These are phyloP conservation scores for Echeveria elegans DNA, from an alignment of 164 flowering plant genomes.

Conservation along the genomic window DNA sequence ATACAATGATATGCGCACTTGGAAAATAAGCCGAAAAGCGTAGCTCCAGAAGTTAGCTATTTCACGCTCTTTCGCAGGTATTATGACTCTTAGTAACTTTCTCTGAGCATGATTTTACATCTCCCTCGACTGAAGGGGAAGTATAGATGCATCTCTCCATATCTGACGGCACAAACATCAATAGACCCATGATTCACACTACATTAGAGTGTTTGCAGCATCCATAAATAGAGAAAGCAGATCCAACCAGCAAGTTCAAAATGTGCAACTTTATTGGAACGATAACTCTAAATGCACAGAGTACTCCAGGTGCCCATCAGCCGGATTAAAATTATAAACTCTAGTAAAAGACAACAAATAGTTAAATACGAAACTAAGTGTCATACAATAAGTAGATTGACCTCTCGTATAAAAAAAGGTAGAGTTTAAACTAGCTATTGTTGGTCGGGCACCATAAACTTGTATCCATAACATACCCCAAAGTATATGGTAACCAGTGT, in stretches of 20 bases:
- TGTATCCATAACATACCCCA: slow-evolving; percentile 3
- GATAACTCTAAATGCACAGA: neutral
- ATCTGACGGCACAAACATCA: neutral
- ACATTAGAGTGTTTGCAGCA: neutral
- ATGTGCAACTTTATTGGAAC: neutral
- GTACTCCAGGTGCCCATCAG: neutral
- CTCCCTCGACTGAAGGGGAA: neutral
- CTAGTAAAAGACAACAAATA: no score
- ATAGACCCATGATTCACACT: neutral
- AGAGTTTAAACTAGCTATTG: no score
- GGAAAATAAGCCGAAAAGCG: slow-evolving; percentile 7
- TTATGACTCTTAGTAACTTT: neutral
- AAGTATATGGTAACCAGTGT: slow-evolving; percentile 8
- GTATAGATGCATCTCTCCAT: slow-evolving; percentile 1
- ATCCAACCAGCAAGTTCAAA: neutral
- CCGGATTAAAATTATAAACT: neutral
- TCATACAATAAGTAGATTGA: neutral
- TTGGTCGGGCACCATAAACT: no score
- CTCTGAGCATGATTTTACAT: neutral
- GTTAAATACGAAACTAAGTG: no score
- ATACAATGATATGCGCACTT: neutral
- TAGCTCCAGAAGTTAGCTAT: slow-evolving; percentile 5
- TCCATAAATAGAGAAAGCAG: slow-evolving; percentile 9
- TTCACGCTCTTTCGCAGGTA: neutral
- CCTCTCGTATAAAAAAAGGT: no score